Percentiles rank a stretch among this genome's conserved stretches.
Conservation (phyloP, 129 eudicot genomes). For the Saussurea involucrata region DNA sequence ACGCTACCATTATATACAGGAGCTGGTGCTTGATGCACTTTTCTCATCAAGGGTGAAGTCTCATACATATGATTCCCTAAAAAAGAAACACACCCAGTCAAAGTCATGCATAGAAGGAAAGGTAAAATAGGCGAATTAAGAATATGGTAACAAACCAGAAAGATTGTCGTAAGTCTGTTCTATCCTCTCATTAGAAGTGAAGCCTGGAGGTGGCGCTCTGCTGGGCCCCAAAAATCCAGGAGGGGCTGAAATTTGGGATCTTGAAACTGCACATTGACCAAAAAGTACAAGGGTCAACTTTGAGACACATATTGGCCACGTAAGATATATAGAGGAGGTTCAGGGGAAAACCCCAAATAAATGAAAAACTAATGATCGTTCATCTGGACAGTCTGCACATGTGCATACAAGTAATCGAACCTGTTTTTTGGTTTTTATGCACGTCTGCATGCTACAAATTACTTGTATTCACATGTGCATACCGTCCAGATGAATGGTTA, state of each 20-base stretch:
- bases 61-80: slow-evolving; percentile 68
- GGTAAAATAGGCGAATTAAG: neutral
- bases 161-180: slow-evolving; percentile 54
- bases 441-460: no score
- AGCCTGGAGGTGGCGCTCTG: slow-evolving; percentile 97
- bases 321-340: no score
- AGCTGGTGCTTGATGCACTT: slow-evolving; percentile 60
- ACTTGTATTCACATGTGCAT: no score
- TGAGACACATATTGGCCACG: neutral
- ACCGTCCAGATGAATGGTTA: no score
- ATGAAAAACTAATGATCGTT: no score
- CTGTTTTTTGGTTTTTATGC: no score
- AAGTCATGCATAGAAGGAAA: neutral
- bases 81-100: slow-evolving; percentile 2
- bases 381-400: no score
- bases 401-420: no score
- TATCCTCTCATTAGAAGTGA: slow-evolving; percentile 61
- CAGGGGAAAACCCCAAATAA: no score
- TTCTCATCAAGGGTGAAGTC: slow-evolving; percentile 44
- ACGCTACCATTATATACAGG: slow-evolving; percentile 39
- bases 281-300: neutral
- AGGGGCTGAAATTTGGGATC: slow-evolving; percentile 91
- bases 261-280: slow-evolving; percentile 46
- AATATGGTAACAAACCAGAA: slow-evolving; percentile 48
- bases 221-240: slow-evolving; percentile 87